These are phyloP conservation scores for Ustanciosporium gigantosporum DNA, from an alignment of 1,284 basidiomycete genomes.

Conservation along the genomic window DNA sequence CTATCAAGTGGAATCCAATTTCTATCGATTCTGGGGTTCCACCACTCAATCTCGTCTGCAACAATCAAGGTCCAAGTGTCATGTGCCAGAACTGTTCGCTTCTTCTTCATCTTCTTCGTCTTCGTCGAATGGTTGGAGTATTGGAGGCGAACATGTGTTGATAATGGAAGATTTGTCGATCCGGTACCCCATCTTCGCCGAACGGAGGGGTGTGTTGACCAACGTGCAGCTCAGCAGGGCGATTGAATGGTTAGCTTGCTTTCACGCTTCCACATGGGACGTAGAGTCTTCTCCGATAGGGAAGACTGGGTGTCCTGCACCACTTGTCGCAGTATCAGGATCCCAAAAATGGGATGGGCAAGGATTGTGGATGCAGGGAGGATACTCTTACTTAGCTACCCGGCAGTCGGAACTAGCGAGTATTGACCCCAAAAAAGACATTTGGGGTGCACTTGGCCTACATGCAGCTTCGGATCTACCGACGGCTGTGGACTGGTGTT, in stretches of 20 bases:
- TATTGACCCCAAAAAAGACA: conserved; percentile 7
- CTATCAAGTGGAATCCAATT: conserved; percentile 40
- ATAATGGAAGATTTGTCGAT: conserved; percentile 14
- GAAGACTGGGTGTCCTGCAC: conserved; percentile 3
- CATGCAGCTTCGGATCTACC: conserved; percentile 12
- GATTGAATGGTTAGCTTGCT: conserved; percentile 25
- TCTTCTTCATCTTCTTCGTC: no score
- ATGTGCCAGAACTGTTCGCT: conserved; percentile 9
- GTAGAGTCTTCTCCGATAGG: conserved; percentile 1
- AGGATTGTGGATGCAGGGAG: conserved; percentile 36
- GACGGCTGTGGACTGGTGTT: conserved; percentile 16
- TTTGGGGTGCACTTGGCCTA: conserved; percentile 21
- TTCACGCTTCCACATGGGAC: conserved; percentile 21
- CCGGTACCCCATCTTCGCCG: conserved; percentile 9
- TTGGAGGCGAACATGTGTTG: conserved; percentile 3
- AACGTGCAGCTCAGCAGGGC: conserved; percentile 9
- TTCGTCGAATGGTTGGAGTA: no score
- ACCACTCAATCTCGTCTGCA: background rate
- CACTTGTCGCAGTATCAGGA: conserved; percentile 1
- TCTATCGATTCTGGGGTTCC: conserved; percentile 15
- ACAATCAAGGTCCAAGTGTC: background rate
- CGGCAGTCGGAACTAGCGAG: conserved; percentile 10
- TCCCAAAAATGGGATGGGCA: conserved; percentile 6
- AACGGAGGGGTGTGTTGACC: conserved; percentile 14
- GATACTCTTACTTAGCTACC: conserved; percentile 36